Evolutionary conservation across 2,329 filamentous ascomycete genomes (phyloP).

Genomic region (Phialemonium atrogriseum): DNA sequence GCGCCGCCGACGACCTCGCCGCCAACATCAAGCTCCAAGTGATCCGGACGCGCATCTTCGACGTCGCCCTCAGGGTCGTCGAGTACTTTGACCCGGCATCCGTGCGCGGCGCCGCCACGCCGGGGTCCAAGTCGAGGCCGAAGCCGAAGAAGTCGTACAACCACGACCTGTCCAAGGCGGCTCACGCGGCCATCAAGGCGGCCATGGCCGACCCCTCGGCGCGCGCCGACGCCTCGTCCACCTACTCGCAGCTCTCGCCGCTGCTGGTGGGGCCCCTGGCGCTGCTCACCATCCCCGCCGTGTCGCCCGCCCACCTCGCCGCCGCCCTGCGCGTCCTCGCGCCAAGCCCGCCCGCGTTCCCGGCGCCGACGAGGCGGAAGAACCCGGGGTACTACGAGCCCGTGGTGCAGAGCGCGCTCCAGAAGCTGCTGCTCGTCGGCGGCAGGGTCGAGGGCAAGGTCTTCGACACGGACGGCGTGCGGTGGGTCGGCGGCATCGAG

Average conservation of each 20-base stretch:
- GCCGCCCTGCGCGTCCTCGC: conserved; percentile 71
- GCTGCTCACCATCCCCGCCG: conserved; percentile 68
- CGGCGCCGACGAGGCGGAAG: conserved; percentile 66
- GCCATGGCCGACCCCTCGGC: conserved; percentile 19
- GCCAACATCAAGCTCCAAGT: conserved; percentile 65
- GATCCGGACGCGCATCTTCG: conserved; percentile 82
- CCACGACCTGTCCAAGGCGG: conserved; percentile 47
- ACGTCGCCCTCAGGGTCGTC: conserved; percentile 72
- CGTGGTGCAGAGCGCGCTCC: conserved; percentile 68
- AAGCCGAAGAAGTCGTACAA: conserved; percentile 26
- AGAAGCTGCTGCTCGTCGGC: conserved; percentile 81
- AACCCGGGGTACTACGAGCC: conserved; percentile 77
- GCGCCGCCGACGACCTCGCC: conserved; percentile 23
- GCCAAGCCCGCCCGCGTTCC: conserved; percentile 64
- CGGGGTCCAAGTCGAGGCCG: no score
- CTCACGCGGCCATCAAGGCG: conserved; percentile 38
- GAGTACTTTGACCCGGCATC: conserved; percentile 64
- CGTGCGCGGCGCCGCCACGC: no score
- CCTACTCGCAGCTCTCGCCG: conserved; percentile 56
- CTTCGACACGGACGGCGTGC: conserved; percentile 65
- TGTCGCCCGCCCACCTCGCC: conserved; percentile 78
- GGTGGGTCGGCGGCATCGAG: conserved; percentile 63
- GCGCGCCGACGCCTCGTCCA: conserved; percentile 24
- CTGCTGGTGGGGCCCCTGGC: conserved; percentile 77
- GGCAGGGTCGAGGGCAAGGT: conserved; percentile 79